These are phyloP conservation scores for Cryptosporidium viatorum DNA, from an alignment of 169 alveolate species.

Conservation along the genomic window DNA sequence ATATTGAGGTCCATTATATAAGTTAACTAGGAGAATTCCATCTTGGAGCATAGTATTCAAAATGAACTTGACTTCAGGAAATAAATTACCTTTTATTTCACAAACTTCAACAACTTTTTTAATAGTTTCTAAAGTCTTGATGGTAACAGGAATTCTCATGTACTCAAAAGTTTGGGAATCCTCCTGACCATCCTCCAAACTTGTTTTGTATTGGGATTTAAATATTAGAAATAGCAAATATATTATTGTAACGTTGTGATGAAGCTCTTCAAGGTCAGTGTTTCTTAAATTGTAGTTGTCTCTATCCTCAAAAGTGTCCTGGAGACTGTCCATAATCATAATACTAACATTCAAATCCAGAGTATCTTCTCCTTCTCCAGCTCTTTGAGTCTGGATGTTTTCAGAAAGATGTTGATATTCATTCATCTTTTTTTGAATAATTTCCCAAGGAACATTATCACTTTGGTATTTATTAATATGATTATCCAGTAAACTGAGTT, in stretches of 20 bases:
- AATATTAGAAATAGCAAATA: conserved; percentile 37
- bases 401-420: background rate
- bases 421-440: background rate
- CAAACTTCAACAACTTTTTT: conserved; percentile 23
- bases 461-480: background rate
- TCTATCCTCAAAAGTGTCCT: background rate
- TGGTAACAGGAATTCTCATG: conserved; percentile 37
- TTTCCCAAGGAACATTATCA: background rate
- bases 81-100: conserved; percentile 17
- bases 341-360: conserved; percentile 50
- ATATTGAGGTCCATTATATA: conserved; percentile 69
- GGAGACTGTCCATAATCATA: conserved; percentile 54
- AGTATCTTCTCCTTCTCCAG: background rate
- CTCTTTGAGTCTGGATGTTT: background rate
- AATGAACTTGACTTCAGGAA: conserved; percentile 42
- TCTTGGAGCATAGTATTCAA: conserved; percentile 15
- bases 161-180: conserved; percentile 7
- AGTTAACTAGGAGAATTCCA: background rate
- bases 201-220: conserved; percentile 41
- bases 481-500: background rate
- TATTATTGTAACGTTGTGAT: conserved; percentile 48
- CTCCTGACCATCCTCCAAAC: conserved; percentile 29
- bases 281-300: background rate
- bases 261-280: conserved; percentile 10
- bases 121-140: conserved; percentile 24